Conservation (phyloP, 495 filamentous ascomycete genomes). For the Hypomontagnella monticulosa region DNA sequence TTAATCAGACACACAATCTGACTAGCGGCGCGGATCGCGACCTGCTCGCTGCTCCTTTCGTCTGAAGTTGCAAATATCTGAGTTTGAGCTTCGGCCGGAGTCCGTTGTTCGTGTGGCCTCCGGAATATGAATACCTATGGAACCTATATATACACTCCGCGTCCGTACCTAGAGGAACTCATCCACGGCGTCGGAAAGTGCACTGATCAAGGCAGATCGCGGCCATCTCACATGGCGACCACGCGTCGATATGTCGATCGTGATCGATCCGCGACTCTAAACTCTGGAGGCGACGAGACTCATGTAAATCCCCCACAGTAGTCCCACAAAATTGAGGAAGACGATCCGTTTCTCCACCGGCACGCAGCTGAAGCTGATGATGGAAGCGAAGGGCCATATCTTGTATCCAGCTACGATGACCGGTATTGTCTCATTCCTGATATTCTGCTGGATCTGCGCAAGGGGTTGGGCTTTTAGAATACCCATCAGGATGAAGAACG, state of each 20-base stretch:
- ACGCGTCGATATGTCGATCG: conserved; percentile 33
- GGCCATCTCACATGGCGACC: conserved; percentile 17
- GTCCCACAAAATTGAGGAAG: conserved; percentile 48
- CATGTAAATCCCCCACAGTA: conserved; percentile 51
- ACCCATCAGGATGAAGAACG: conserved; percentile 49
- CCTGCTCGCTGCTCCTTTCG: not conserved
- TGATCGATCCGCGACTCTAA: conserved; percentile 30
- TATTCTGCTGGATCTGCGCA: conserved; percentile 34
- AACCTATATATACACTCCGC: conserved; percentile 10
- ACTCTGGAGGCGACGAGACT: conserved; percentile 48
- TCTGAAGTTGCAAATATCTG: not conserved
- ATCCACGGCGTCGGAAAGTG: not conserved
- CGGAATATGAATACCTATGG: conserved; percentile 3
- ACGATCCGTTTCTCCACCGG: conserved; percentile 49
- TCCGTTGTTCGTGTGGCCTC: not conserved
- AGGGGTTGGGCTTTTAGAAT: conserved; percentile 41
- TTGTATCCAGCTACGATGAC: conserved; percentile 48
- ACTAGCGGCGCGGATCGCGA: not conserved
- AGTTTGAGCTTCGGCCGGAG: not conserved
- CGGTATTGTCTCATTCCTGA: conserved; percentile 45
- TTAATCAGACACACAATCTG: not conserved
- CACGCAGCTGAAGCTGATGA: conserved; percentile 48
- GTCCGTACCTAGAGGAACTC: not conserved
- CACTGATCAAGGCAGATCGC: conserved; percentile 29
- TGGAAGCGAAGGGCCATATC: conserved; percentile 50